These are phyloP conservation scores for Geotrichum reessii DNA, from an alignment of 1,139 yeast species.

Conservation along the genomic window DNA sequence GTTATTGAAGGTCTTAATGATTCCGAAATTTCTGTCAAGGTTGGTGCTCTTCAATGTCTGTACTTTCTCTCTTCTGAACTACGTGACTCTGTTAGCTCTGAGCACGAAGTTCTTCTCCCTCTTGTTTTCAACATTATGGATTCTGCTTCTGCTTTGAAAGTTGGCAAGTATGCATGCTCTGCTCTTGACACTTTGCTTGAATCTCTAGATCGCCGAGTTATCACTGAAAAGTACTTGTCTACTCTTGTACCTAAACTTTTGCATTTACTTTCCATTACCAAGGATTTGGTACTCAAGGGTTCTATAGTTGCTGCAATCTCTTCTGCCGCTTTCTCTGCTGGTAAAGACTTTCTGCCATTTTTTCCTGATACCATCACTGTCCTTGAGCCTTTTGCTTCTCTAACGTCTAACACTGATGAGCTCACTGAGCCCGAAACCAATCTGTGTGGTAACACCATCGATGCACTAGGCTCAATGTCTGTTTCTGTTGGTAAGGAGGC, in stretches of 20 bases:
- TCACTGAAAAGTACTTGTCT: conserved; percentile 69
- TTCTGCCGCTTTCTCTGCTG: conserved; percentile 93
- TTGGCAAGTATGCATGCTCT: conserved; percentile 84
- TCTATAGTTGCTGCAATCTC: conserved; percentile 95
- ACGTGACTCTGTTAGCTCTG: conserved; percentile 76
- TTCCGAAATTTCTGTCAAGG: conserved; percentile 67
- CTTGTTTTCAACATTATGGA: conserved; percentile 83
- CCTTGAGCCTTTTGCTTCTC: conserved; percentile 75
- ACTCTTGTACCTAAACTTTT: conserved; percentile 87
- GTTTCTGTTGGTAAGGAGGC: conserved; percentile 92
- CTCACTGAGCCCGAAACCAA: conserved; percentile 35
- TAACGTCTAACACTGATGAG: conserved; percentile 27
- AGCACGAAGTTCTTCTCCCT: conserved; percentile 78
- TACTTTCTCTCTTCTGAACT: conserved; percentile 75
- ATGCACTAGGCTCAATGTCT: conserved; percentile 91
- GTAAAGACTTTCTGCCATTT: conserved; percentile 79
- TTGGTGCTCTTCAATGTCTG: conserved; percentile 80
- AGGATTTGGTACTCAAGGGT: conserved; percentile 65
- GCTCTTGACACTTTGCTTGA: conserved; percentile 91
- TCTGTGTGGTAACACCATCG: conserved; percentile 86
- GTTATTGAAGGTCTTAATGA: conserved; percentile 74
- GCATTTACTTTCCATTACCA: conserved; percentile 63
- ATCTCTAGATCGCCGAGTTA: conserved; percentile 80
- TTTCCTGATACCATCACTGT: conserved; percentile 74
- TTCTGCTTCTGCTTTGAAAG: conserved; percentile 72